Evolutionary conservation across 768 basidiomycete genomes (phyloP).

Genomic region (Trametes gibbosa): DNA sequence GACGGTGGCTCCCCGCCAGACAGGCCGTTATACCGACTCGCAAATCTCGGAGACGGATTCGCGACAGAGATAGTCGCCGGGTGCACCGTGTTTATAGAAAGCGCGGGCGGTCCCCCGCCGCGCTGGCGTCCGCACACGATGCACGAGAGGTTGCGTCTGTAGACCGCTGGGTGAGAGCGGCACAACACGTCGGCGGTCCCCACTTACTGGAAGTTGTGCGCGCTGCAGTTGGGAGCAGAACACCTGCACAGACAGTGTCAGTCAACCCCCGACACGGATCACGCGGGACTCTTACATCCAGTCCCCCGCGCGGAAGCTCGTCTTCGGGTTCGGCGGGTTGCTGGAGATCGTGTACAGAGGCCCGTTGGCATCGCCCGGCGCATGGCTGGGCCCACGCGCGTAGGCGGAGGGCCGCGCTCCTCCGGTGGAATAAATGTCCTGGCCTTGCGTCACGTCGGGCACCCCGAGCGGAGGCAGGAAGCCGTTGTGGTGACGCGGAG

Average conservation of each 20-base stretch:
- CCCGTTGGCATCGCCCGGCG: background rate
- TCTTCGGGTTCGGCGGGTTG: conserved; percentile 34
- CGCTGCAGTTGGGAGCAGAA: conserved; percentile 63
- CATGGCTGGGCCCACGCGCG: background rate
- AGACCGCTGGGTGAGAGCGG: conserved; percentile 38
- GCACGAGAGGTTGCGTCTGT: conserved; percentile 72
- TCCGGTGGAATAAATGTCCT: conserved; percentile 1
- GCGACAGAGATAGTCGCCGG: conserved; percentile 27
- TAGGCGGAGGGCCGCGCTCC: background rate
- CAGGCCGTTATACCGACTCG: too few relatives aligned
- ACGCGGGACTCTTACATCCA: conserved; percentile 39
- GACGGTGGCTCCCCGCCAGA: too few relatives aligned
- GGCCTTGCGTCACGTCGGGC: background rate
- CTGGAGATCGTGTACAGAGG: conserved; percentile 26
- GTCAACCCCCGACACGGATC: too few relatives aligned
- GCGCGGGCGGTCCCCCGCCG: conserved; percentile 28
- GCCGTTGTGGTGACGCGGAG: background rate
- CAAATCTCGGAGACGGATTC: conserved; percentile 28
- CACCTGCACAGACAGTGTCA: too few relatives aligned
- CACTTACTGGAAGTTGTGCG: conserved; percentile 86
- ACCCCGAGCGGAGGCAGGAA: conserved; percentile 2
- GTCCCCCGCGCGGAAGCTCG: conserved; percentile 32
- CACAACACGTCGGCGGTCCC: conserved; percentile 40
- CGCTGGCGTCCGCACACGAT: conserved; percentile 74
- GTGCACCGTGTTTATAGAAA: conserved; percentile 5